These are phyloP conservation scores for Capsella rubella DNA, from an alignment of 441 rosid species.

Conservation along the genomic window DNA sequence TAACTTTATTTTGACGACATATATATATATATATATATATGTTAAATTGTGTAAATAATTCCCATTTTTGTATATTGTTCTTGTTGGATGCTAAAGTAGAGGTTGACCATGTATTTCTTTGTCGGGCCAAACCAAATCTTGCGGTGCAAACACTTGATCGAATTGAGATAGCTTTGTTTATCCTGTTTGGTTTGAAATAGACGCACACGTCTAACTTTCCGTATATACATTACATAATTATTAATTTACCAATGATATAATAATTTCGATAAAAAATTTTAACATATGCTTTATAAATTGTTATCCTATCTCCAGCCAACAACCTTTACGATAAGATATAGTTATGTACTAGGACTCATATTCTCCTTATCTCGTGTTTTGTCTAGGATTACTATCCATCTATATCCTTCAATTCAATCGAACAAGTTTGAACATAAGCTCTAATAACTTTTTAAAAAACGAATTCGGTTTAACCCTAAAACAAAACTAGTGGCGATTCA, in stretches of 20 bases:
- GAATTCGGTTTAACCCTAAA: background rate
- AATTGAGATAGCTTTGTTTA: constrained; percentile 27
- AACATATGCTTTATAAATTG: background rate
- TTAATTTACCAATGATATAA: background rate
- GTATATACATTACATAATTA: constrained; percentile 11
- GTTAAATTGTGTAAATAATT: background rate
- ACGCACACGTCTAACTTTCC: constrained; percentile 28
- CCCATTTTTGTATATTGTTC: constrained; percentile 15
- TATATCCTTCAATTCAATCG: background rate
- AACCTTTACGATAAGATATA: constrained; percentile 17
- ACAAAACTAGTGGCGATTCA: constrained; percentile 11
- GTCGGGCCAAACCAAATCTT: constrained; percentile 25
- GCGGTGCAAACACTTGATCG: constrained; percentile 31
- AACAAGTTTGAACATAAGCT: background rate
- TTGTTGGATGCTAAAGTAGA: constrained; percentile 13
- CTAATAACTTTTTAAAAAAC: background rate
- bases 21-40: background rate
- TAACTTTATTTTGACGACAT: background rate
- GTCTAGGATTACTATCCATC: background rate
- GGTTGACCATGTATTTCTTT: constrained; percentile 35
- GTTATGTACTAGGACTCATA: background rate
- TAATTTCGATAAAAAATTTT: background rate
- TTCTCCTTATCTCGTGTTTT: background rate
- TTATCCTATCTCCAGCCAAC: constrained; percentile 3
- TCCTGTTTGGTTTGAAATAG: constrained; percentile 41